Conservation (phyloP, 345 rosid species). For the Citrus maxima region DNA sequence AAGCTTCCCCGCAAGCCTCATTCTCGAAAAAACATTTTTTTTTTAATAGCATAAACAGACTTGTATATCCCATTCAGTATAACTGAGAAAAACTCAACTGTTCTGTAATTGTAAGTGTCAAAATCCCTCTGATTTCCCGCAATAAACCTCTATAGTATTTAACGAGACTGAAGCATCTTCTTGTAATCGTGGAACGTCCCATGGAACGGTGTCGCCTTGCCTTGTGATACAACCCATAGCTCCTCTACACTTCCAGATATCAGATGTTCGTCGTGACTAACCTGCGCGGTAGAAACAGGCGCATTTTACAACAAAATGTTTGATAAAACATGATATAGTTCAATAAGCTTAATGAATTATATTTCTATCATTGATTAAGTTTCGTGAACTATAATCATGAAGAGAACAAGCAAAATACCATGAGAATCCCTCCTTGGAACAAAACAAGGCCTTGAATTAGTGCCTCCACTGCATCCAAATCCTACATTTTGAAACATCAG, state of each 20-base stretch:
- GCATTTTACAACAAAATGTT: not conserved
- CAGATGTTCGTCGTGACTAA: slow-evolving; percentile 95
- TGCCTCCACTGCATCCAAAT: slow-evolving; percentile 99
- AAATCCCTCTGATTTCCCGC: not conserved
- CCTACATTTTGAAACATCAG: slow-evolving; percentile 43
- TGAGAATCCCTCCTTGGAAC: slow-evolving; percentile 96
- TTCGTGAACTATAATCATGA: not conserved
- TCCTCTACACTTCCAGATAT: slow-evolving; percentile 98
- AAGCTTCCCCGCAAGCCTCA: too few relatives aligned
- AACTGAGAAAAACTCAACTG: not conserved
- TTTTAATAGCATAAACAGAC: too few relatives aligned
- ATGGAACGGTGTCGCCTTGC: slow-evolving; percentile 67
- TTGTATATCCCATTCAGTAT: not conserved
- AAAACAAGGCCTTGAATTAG: slow-evolving; percentile 95
- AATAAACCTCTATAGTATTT: not conserved
- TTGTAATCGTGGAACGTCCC: slow-evolving; percentile 94
- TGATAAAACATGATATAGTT: not conserved
- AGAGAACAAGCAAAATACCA: slow-evolving; percentile 45
- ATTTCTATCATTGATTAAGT: not conserved
- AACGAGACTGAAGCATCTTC: slow-evolving; percentile 63
- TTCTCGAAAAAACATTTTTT: too few relatives aligned
- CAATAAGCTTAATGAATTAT: not conserved
- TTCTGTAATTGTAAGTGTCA: not conserved
- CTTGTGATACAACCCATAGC: slow-evolving; percentile 86
- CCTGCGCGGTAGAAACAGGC: slow-evolving; percentile 40